phyloP scores from a whole-genome alignment of 2,329 filamentous ascomycete species.

The Fusarium liriodendri region DNA sequence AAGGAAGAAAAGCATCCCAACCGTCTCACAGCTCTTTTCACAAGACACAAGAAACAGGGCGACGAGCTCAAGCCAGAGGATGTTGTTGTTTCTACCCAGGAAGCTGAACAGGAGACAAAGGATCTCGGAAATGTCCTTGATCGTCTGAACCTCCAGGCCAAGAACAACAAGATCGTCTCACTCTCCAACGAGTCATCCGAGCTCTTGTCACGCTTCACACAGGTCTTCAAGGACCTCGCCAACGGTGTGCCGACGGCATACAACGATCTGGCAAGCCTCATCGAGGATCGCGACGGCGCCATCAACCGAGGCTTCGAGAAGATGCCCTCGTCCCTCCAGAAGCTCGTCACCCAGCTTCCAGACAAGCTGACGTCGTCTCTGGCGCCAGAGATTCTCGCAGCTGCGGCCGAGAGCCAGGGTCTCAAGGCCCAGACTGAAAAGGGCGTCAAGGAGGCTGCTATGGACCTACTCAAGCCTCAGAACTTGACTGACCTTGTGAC shows the following conservation, averaged over 20 bases:
- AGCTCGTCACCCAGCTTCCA: slow-evolving; percentile 85
- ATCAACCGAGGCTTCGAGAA: slow-evolving; percentile 71
- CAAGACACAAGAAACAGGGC: slow-evolving; percentile 54
- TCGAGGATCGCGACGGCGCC: slow-evolving; percentile 71
- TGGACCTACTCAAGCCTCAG: slow-evolving; percentile 76
- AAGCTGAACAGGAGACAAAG: slow-evolving; percentile 66
- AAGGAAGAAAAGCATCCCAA: slow-evolving; percentile 49
- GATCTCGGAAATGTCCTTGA: slow-evolving; percentile 86
- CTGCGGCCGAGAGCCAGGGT: slow-evolving; percentile 79
- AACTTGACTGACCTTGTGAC: slow-evolving; percentile 83
- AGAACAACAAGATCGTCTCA: slow-evolving; percentile 87
- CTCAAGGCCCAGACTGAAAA: slow-evolving; percentile 65
- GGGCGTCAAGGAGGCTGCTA: slow-evolving; percentile 70
- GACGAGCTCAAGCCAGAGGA: slow-evolving; percentile 50
- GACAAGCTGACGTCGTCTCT: slow-evolving; percentile 81
- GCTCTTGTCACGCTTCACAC: slow-evolving; percentile 84
- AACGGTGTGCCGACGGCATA: slow-evolving; percentile 95
- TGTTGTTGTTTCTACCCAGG: slow-evolving; percentile 55
- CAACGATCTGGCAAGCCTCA: slow-evolving; percentile 77
- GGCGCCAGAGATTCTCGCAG: slow-evolving; percentile 85
- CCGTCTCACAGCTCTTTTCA: slow-evolving; percentile 51
- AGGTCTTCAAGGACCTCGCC: slow-evolving; percentile 90
- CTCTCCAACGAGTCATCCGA: slow-evolving; percentile 87
- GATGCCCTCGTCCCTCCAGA: slow-evolving; percentile 84
- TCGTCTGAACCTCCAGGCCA: slow-evolving; percentile 82